Conservation (phyloP, 768 basidiomycete species). For the Tubosaeta sp. region DNA sequence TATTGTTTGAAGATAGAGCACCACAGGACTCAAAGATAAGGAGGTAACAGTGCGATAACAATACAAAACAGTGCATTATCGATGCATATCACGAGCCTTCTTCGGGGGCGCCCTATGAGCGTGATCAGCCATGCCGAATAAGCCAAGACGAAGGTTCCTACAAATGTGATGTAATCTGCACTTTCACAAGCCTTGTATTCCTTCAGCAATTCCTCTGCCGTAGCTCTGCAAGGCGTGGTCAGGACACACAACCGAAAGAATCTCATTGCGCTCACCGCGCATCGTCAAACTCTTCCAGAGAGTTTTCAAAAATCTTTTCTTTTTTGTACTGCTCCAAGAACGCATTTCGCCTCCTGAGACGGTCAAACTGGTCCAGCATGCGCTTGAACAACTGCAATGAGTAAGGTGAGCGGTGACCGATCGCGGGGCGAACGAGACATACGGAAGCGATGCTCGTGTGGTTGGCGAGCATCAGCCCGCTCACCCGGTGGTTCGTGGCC, state of each 20-base stretch:
- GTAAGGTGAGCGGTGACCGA: not conserved
- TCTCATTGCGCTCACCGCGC: constrained; percentile 57
- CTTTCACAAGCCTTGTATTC: constrained; percentile 97
- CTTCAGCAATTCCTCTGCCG: constrained; percentile 81
- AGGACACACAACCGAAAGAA: not conserved
- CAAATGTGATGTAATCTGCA: constrained; percentile 89
- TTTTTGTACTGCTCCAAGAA: constrained; percentile 98
- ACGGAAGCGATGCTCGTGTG: constrained; percentile 98
- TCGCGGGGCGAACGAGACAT: constrained; percentile 27
- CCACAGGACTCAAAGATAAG: constrained; percentile 2
- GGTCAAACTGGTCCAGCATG: constrained; percentile 93
- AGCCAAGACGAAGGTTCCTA: constrained; percentile 31
- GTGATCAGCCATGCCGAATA: not conserved
- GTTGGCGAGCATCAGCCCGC: constrained; percentile 97
- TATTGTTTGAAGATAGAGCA: constrained; percentile 11
- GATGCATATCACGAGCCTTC: constrained; percentile 23
- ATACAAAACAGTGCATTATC: not conserved
- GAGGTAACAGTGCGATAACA: not conserved
- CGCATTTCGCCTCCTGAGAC: constrained; percentile 80
- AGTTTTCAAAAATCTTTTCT: constrained; percentile 91
- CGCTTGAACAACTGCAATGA: constrained; percentile 79
- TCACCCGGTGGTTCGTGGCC: constrained; percentile 86
- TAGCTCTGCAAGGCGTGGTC: constrained; percentile 50
- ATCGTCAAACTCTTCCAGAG: constrained; percentile 94
- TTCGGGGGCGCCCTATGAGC: constrained; percentile 31